phyloP scores from a whole-genome alignment of 441 rosid species.

The Bocquillonia castaneifolia region DNA sequence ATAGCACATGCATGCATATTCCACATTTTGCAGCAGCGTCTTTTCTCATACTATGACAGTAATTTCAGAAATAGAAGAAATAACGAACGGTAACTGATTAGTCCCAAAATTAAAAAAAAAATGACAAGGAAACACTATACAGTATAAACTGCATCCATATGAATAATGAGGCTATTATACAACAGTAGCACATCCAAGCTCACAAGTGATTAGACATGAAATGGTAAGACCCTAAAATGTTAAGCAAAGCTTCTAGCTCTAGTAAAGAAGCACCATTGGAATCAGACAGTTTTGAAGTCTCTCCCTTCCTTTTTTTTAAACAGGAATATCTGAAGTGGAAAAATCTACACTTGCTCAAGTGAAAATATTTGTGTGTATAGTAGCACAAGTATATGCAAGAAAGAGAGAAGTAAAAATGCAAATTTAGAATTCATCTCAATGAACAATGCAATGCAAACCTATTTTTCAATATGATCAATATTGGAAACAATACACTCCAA shows the following conservation, averaged over 20 bases:
- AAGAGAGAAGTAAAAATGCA: neutral
- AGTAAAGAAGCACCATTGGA: neutral
- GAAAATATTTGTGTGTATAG: neutral
- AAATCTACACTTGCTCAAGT: neutral
- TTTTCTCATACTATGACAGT: too few species aligned
- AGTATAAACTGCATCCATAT: neutral
- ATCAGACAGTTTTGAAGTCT: neutral
- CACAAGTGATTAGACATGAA: too few species aligned
- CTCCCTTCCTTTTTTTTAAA: neutral
- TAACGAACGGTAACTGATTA: neutral
- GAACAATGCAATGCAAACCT: too few species aligned
- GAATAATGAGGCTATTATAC: neutral
- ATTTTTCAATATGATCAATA: neutral
- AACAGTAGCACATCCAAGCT: neutral
- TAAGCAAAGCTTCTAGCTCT: too few species aligned
- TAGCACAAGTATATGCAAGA: neutral
- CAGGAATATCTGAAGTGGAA: neutral
- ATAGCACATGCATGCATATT: slow-evolving; percentile 4
- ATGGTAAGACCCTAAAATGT: too few species aligned
- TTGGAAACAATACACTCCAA: neutral
- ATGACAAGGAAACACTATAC: too few species aligned
- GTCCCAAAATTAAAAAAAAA: too few species aligned
- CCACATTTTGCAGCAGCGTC: neutral
- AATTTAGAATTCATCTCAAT: neutral
- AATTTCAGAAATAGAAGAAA: too few species aligned